These are phyloP conservation scores for Pythium dissimile DNA, from an alignment of 352 stramenopile species.

Conservation along the genomic window DNA sequence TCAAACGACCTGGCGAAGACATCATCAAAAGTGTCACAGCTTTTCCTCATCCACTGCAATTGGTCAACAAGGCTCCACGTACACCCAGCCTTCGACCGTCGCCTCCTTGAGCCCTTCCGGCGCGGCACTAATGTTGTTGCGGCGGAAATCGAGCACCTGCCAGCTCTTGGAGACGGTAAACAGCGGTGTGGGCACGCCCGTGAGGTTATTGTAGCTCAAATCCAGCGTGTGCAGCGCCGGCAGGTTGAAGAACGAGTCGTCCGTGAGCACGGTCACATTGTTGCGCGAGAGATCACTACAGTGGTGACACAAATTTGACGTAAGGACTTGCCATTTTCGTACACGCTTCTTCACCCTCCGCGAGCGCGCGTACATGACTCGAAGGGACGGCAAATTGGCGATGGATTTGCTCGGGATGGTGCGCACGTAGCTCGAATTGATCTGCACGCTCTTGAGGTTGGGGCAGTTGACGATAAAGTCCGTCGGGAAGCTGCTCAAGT, in stretches of 20 bases:
- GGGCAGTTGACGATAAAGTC: slow-evolving; percentile 36
- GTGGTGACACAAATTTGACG: neutral
- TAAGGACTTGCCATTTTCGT: neutral
- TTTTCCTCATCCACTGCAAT: neutral
- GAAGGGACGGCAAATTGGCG: slow-evolving; percentile 35
- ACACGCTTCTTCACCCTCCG: neutral
- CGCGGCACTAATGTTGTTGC: slow-evolving; percentile 38
- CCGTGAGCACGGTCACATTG: slow-evolving; percentile 38
- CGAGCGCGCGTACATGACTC: slow-evolving; percentile 30
- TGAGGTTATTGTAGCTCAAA: slow-evolving; percentile 52
- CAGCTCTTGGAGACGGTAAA: slow-evolving; percentile 44
- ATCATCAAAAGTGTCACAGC: neutral
- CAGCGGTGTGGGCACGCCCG: slow-evolving; percentile 32
- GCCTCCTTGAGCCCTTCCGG: slow-evolving; percentile 36
- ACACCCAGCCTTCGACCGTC: slow-evolving; percentile 56
- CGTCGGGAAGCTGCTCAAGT: slow-evolving; percentile 31
- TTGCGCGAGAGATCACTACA: slow-evolving; percentile 36
- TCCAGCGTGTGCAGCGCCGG: slow-evolving; percentile 50
- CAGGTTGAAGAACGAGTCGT: slow-evolving; percentile 44
- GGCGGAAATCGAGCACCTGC: slow-evolving; percentile 51
- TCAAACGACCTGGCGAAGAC: slow-evolving; percentile 46
- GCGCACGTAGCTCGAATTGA: slow-evolving; percentile 38
- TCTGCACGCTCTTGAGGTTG: slow-evolving; percentile 30
- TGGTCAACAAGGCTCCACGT: slow-evolving; percentile 8
- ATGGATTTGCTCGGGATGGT: slow-evolving; percentile 26